Conservation (phyloP, 1,284 basidiomycete genomes). For the Exobasidium cylindrosporum region DNA sequence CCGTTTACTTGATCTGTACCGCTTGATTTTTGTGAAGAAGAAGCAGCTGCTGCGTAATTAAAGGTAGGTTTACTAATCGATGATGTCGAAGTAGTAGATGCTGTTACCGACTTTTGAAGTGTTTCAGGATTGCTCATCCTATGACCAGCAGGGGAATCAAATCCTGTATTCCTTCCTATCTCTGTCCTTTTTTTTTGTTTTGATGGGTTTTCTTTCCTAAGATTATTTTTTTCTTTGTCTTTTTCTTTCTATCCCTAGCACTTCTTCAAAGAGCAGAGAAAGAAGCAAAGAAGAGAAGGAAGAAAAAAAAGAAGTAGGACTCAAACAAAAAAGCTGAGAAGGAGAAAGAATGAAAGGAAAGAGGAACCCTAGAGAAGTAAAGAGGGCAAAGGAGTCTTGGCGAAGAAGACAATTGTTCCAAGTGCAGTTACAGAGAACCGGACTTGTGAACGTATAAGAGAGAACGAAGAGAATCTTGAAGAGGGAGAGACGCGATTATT, state of each 20-base stretch:
- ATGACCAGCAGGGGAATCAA: background rate
- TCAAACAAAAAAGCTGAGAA: background rate
- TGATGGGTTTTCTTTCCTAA: background rate
- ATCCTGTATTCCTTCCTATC: background rate
- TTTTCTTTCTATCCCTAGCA: background rate
- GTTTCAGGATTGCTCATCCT: conserved; percentile 4
- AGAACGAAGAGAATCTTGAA: background rate
- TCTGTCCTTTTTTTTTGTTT: background rate
- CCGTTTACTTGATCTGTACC: background rate
- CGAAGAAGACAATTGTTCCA: background rate
- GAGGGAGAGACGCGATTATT: background rate
- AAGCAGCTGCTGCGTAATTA: conserved; percentile 6
- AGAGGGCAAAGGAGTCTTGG: no score
- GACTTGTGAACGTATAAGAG: background rate
- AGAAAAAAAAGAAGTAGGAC: conserved; percentile 1
- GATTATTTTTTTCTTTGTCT: no score
- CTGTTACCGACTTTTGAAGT: conserved; percentile 1
- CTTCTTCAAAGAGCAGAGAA: conserved; percentile 1
- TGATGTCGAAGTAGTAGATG: background rate
- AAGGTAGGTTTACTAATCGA: background rate
- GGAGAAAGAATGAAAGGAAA: background rate
- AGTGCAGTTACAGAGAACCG: background rate
- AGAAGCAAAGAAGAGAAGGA: background rate
- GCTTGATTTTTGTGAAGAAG: background rate
- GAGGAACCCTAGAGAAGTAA: background rate